Evolutionary conservation across 2,329 filamentous ascomycete genomes (phyloP), one percentile per base, ranked within the genome.

Genomic region (Claviceps sp.): DNA sequence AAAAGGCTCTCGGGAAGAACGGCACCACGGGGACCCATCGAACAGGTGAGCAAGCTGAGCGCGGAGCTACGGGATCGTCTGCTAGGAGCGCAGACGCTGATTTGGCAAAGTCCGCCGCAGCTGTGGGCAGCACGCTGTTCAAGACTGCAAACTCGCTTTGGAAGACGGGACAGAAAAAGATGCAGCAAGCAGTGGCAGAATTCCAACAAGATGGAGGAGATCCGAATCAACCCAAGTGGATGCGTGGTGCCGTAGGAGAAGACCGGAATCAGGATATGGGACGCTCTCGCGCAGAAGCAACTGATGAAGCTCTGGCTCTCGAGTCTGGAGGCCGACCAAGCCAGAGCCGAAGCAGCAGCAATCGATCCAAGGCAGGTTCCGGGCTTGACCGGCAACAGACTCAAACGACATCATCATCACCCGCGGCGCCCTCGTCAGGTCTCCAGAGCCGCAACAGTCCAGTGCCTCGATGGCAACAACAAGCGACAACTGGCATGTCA

Each of bases 91-190:
- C 66, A 7, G 86, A 89, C 1, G 81, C 75, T 50, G 91, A 96
- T 60, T 75, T 95, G 52, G 75, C 87, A 16, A 89, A 91, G 62
- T 78, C 85, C 44, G 91, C 91, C 2, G 82, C 88, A 5, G 85
- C 90, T 38, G 76, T 97, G 62, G 87, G 93, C 0, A 88, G 73
- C 45, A 94, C 78, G 56, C 69, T 98, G 13, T 82, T 97, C 66
- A 98, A 98, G 66, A 93, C 90, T 2, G 93, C 93, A 2, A 95
- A 94, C 58, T 91, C 88, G 1, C 70, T 97, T 0, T 98, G 93
- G 93, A 98, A 95, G 65, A 87, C 86, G 3, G 84, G 91, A 0
- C 88, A 90, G 63, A 98, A 95, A 68, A 90, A 88, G 64, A 80
- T 97, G 53, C 89, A 95, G 61, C 89, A 93, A 67, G 91, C 89